Evolutionary conservation across 345 rosid genomes (phyloP).

Genomic region (Acer campestre): DNA sequence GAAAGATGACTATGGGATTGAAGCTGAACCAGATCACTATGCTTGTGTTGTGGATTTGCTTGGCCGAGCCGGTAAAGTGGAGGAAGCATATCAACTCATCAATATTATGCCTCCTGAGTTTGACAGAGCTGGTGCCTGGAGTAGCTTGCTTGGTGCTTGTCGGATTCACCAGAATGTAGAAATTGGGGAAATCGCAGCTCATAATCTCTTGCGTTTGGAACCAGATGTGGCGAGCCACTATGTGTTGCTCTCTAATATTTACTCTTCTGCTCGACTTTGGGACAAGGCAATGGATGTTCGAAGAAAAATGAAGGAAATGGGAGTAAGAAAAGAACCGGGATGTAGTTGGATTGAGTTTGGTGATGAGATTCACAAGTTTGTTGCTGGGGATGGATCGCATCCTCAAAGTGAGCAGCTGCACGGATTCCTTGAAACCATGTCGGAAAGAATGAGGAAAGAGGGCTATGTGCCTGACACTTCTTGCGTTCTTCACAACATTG

Average conservation of each 20-base stretch:
- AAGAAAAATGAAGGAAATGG: slow-evolving; percentile 73
- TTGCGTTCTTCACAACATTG: slow-evolving; percentile 80
- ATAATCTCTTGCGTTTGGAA: slow-evolving; percentile 61
- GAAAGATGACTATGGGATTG: slow-evolving; percentile 56
- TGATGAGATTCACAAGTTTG: slow-evolving; percentile 77
- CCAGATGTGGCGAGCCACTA: slow-evolving; percentile 90
- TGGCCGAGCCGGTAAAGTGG: slow-evolving; percentile 80
- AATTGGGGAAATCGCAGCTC: slow-evolving; percentile 77
- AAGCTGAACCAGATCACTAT: slow-evolving; percentile 77
- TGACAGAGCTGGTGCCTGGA: slow-evolving; percentile 74
- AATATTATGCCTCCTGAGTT: slow-evolving; percentile 53
- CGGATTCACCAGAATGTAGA: slow-evolving; percentile 65
- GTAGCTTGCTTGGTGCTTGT: slow-evolving; percentile 90
- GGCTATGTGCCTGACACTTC: slow-evolving; percentile 89
- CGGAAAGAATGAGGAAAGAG: slow-evolving; percentile 69
- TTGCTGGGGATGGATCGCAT: slow-evolving; percentile 83
- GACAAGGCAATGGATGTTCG: slow-evolving; percentile 75
- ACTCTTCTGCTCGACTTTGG: slow-evolving; percentile 80
- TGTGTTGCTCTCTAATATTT: slow-evolving; percentile 80
- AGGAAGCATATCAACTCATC: slow-evolving; percentile 61
- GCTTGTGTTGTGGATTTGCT: slow-evolving; percentile 89
- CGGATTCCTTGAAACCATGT: slow-evolving; percentile 54
- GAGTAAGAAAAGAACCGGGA: slow-evolving; percentile 91
- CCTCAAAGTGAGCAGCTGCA: slow-evolving; percentile 66
- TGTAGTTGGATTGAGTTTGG: slow-evolving; percentile 87